phyloP scores from a whole-genome alignment of 129 eudicot species.

The Cynara cardunculus region DNA sequence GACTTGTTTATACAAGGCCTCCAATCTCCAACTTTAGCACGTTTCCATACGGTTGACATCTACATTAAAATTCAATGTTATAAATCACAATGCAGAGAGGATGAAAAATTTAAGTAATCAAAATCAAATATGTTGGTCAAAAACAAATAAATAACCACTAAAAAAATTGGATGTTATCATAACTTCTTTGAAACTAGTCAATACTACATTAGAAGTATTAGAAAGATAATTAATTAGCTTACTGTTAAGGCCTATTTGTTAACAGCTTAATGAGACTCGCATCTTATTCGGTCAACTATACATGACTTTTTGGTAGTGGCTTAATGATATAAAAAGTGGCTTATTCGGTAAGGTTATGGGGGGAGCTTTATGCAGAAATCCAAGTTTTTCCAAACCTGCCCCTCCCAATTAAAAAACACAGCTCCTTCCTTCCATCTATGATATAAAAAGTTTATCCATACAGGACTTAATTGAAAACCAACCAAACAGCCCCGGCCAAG shows the following conservation, averaged over 20 bases:
- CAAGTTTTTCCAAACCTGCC: too few relatives aligned
- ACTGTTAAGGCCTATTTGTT: background rate
- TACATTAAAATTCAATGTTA: conserved; percentile 26
- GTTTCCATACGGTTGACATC: conserved; percentile 88
- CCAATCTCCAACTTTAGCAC: conserved; percentile 85
- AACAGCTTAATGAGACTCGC: too few relatives aligned
- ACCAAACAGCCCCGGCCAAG: background rate
- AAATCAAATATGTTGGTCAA: background rate
- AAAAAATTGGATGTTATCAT: background rate
- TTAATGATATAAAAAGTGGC: too few relatives aligned
- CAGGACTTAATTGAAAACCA: too few relatives aligned
- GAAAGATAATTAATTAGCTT: background rate
- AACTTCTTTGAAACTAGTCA: background rate
- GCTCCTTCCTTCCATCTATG: too few relatives aligned
- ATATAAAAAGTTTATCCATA: too few relatives aligned
- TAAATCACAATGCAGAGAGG: background rate
- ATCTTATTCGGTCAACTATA: too few relatives aligned
- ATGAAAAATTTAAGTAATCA: background rate
- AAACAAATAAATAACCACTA: background rate
- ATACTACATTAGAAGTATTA: background rate
- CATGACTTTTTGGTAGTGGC: too few relatives aligned
- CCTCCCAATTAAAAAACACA: too few relatives aligned
- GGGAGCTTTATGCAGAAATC: too few relatives aligned
- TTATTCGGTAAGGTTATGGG: too few relatives aligned
- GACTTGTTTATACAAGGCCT: conserved; percentile 75